A percentile compares a stretch with the other conserved stretches of the same genome.
Conservation (phyloP, 2,329 filamentous ascomycete genomes). For the Phialophora expanda region DNA sequence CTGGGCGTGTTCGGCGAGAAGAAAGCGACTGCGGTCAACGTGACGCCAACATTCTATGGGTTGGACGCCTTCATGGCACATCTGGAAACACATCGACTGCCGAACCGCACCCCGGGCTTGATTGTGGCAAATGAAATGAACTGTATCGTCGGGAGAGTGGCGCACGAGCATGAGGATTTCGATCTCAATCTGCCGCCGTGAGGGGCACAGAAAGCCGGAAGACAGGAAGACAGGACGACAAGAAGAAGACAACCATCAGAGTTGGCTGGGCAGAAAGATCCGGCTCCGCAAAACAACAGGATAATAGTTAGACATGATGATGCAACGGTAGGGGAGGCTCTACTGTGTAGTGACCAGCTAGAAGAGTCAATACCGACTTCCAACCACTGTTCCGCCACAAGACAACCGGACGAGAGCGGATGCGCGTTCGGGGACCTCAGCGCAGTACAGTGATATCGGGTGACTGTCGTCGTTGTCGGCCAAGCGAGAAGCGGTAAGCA, state of each 20-base stretch:
- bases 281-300: not conserved
- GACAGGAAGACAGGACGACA: not conserved
- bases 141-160: conserved; percentile 50
- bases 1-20: conserved; percentile 21
- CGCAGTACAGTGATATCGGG: not conserved
- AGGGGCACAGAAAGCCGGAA: not conserved
- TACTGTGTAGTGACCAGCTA: not conserved
- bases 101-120: conserved; percentile 41
- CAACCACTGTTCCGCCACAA: not conserved
- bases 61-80: conserved; percentile 52
- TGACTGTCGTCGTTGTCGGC: not conserved
- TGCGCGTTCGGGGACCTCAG: not conserved
- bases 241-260: not conserved
- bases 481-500: not conserved
- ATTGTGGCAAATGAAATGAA: conserved; percentile 49
- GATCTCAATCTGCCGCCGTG: conserved; percentile 53
- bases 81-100: conserved; percentile 47
- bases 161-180: conserved; percentile 50
- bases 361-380: not conserved
- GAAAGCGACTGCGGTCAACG: conserved; percentile 15
- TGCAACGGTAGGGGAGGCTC: not conserved
- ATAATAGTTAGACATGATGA: not conserved
- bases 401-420: not conserved
- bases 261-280: not conserved
- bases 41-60: conserved; percentile 47